Evolutionary conservation across 768 basidiomycete species (phyloP).

Genomic region (Psilocybe cyanescens): DNA sequence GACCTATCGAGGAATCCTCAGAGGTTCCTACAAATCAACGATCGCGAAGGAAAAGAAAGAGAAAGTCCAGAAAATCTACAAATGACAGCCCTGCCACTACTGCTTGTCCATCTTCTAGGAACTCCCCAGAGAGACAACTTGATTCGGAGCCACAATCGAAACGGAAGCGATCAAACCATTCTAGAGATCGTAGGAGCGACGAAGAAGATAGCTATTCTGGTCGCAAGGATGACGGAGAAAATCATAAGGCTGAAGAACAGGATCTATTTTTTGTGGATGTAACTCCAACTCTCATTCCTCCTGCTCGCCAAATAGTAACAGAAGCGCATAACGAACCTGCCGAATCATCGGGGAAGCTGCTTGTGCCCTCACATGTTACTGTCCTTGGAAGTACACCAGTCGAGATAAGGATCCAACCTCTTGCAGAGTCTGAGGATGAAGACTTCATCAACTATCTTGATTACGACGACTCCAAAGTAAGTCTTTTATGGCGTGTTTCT

Average conservation of each 20-base stretch:
- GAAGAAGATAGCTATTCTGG: not conserved
- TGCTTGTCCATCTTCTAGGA: not conserved
- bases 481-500: constrained; percentile 16
- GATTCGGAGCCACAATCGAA: not conserved
- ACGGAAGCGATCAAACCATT: not conserved
- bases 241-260: not conserved
- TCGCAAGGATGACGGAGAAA: not conserved
- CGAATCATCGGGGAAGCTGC: constrained; percentile 34
- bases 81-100: not conserved
- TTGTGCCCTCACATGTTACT: constrained; percentile 74
- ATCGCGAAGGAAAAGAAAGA: not conserved
- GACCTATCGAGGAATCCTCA: not conserved
- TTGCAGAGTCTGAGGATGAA: constrained; percentile 52
- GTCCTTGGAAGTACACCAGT: constrained; percentile 52
- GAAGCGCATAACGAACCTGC: constrained; percentile 2
- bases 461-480: constrained; percentile 65
- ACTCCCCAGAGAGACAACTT: not conserved
- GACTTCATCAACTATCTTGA: constrained; percentile 82
- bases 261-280: constrained; percentile 11
- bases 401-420: constrained; percentile 47
- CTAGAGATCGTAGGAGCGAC: not conserved
- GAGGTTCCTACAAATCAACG: not conserved
- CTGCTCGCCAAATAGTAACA: not conserved
- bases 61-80: not conserved
- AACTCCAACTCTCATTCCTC: constrained; percentile 3